A percentile compares a stretch with the other conserved stretches of the same genome.
Conservation (phyloP, 768 basidiomycete genomes). For the Leucogyrophana mollusca region DNA sequence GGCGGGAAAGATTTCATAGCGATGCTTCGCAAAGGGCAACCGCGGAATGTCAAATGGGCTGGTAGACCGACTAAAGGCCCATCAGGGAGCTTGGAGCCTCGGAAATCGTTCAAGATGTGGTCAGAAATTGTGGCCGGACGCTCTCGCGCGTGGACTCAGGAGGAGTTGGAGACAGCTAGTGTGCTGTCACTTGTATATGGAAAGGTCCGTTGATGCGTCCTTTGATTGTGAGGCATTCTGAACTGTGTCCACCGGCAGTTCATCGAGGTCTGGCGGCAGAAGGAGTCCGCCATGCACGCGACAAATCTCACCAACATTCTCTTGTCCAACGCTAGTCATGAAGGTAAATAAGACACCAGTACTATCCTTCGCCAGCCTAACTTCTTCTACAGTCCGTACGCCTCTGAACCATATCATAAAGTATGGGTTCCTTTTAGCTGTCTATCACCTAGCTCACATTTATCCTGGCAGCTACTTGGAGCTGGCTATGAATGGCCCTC, state of each 20-base stretch:
- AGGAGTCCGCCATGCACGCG: slow-evolving; percentile 68
- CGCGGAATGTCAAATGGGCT: slow-evolving; percentile 73
- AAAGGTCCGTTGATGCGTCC: slow-evolving; percentile 40
- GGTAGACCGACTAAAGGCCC: slow-evolving; percentile 60
- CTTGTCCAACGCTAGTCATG: slow-evolving; percentile 80
- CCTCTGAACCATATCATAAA: slow-evolving; percentile 85
- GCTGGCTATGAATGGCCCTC: slow-evolving; percentile 71
- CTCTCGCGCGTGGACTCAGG: slow-evolving; percentile 74
- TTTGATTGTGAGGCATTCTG: not conserved
- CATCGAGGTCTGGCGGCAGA: slow-evolving; percentile 85
- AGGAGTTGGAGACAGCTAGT: slow-evolving; percentile 79
- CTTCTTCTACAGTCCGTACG: slow-evolving; percentile 53
- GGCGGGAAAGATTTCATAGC: slow-evolving; percentile 80
- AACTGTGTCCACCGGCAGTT: slow-evolving; percentile 43
- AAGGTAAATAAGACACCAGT: slow-evolving; percentile 45
- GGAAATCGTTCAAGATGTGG: slow-evolving; percentile 82
- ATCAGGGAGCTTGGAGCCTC: slow-evolving; percentile 57
- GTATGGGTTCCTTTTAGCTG: slow-evolving; percentile 31
- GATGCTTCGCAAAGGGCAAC: slow-evolving; percentile 75
- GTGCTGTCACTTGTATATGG: slow-evolving; percentile 79
- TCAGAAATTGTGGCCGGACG: slow-evolving; percentile 69
- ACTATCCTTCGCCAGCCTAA: not conserved
- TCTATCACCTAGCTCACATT: not conserved
- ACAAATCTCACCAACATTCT: slow-evolving; percentile 74
- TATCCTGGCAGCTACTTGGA: slow-evolving; percentile 59